Evolutionary conservation across 768 basidiomycete genomes (phyloP).

Genomic region (Chalciporus piperatus): DNA sequence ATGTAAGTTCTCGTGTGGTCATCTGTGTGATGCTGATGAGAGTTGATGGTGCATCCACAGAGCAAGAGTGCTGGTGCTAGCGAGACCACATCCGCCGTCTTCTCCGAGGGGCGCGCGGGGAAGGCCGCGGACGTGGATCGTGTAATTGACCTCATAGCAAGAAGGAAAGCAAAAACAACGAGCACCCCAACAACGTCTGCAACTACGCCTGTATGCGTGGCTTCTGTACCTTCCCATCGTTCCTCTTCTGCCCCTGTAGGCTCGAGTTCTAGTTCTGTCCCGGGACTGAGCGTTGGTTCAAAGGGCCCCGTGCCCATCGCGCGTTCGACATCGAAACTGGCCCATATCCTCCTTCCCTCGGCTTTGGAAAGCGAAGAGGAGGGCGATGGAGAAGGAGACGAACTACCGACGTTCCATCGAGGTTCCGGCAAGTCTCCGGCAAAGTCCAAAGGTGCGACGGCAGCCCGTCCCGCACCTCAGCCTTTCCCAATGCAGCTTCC

Average conservation of each 20-base stretch:
- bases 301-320: not conserved
- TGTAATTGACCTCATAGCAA: constrained; percentile 8
- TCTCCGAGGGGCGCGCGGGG: not conserved
- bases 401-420: constrained; percentile 20
- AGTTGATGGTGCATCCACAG: constrained; percentile 8
- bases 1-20: constrained; percentile 1
- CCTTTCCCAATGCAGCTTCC: constrained; percentile 29
- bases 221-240: not conserved
- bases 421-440: constrained; percentile 5
- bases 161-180: constrained; percentile 1
- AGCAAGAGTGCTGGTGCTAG: not conserved
- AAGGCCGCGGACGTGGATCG: not conserved
- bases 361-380: constrained; percentile 11
- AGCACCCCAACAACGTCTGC: not conserved
- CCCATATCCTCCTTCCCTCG: constrained; percentile 8
- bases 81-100: not conserved
- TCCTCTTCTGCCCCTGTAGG: constrained; percentile 1
- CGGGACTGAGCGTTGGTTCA: not conserved
- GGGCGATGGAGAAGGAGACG: constrained; percentile 10
- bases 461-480: constrained; percentile 6
- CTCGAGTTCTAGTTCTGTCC: not conserved
- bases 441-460: not conserved
- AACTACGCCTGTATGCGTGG: not conserved
- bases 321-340: constrained; percentile 14
- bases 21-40: not conserved